These are phyloP conservation scores for Phoma sp. DNA, from an alignment of 2,329 filamentous ascomycete species.

Conservation along the genomic window DNA sequence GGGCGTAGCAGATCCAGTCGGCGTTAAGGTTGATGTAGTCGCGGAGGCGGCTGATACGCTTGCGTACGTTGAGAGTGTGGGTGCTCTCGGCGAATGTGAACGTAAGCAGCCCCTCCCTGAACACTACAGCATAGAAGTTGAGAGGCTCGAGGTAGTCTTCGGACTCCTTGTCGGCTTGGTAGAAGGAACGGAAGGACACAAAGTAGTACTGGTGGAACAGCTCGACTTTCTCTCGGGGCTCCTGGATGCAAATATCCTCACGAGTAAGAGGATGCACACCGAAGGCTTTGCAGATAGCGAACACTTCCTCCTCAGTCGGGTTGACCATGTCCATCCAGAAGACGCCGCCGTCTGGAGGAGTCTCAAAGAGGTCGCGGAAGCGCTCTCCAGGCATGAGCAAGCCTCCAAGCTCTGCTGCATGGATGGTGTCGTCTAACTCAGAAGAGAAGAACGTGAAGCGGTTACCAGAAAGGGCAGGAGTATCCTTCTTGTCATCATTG, in stretches of 20 bases:
- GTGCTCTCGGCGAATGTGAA: slow-evolving; percentile 91
- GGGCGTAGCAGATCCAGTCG: slow-evolving; percentile 98
- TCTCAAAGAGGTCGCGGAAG: slow-evolving; percentile 84
- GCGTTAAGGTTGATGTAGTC: slow-evolving; percentile 94
- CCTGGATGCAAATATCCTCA: slow-evolving; percentile 94
- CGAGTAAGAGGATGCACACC: slow-evolving; percentile 94
- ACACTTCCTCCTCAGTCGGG: slow-evolving; percentile 86
- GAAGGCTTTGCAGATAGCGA: slow-evolving; percentile 89
- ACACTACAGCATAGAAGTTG: slow-evolving; percentile 96
- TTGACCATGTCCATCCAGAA: slow-evolving; percentile 98
- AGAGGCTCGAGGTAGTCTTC: slow-evolving; percentile 90
- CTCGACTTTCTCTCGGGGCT: slow-evolving; percentile 97
- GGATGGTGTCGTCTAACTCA: slow-evolving; percentile 89
- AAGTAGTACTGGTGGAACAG: slow-evolving; percentile 98
- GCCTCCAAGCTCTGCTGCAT: slow-evolving; percentile 86
- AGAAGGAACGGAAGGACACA: slow-evolving; percentile 94
- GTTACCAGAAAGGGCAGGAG: slow-evolving; percentile 63
- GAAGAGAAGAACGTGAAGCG: slow-evolving; percentile 98
- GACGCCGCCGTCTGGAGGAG: slow-evolving; percentile 75
- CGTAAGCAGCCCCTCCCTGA: slow-evolving; percentile 91
- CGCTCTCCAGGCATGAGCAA: slow-evolving; percentile 88
- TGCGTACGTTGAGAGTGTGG: slow-evolving; percentile 86
- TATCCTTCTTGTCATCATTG: slow-evolving; percentile 34
- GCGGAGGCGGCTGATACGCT: slow-evolving; percentile 88
- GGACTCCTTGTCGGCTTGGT: slow-evolving; percentile 76